Conservation (phyloP, 805 yeast species). For the Vanderwaltozyma tropicalis region DNA sequence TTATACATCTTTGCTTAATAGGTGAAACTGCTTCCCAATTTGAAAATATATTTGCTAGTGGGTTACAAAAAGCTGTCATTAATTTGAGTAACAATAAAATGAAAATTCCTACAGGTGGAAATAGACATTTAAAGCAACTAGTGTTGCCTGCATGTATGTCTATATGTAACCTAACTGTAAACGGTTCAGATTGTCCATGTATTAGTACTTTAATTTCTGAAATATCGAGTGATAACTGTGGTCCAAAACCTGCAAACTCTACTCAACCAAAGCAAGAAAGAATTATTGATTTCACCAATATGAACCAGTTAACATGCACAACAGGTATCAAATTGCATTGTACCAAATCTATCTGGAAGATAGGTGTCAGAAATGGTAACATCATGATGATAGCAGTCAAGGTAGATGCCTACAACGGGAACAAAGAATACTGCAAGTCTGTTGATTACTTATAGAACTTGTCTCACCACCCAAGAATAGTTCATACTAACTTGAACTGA, state of each 20-base stretch:
- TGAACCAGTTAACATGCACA: constrained; percentile 2
- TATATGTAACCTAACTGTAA: constrained; percentile 10
- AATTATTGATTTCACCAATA: constrained; percentile 11
- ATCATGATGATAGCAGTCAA: constrained; percentile 15
- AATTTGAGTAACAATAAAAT: constrained; percentile 5
- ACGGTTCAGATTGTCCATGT: constrained; percentile 9
- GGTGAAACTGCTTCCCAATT: constrained; percentile 12
- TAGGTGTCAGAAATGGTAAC: constrained; percentile 10
- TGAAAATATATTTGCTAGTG: constrained; percentile 8
- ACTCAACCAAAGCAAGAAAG: constrained; percentile 5
- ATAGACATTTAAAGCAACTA: constrained; percentile 1
- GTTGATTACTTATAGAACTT: constrained; percentile 12
- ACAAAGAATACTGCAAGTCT: constrained; percentile 10
- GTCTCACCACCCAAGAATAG: too few species aligned
- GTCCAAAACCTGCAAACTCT: not conserved
- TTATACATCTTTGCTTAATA: constrained; percentile 14
- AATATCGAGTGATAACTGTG: not conserved
- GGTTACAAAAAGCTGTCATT: constrained; percentile 4
- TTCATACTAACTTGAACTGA: too few species aligned
- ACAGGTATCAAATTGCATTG: constrained; percentile 12
- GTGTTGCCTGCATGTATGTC: constrained; percentile 18
- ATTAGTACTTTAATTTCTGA: constrained; percentile 8
- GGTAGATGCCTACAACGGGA: constrained; percentile 11
- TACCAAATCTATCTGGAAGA: constrained; percentile 17
- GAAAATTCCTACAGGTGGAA: constrained; percentile 1